A percentile compares a stretch with the other conserved stretches of the same genome.
phyloP scores from a whole-genome alignment of 176 grass and related monocot species.

The Eremochloa ophiuroides region DNA sequence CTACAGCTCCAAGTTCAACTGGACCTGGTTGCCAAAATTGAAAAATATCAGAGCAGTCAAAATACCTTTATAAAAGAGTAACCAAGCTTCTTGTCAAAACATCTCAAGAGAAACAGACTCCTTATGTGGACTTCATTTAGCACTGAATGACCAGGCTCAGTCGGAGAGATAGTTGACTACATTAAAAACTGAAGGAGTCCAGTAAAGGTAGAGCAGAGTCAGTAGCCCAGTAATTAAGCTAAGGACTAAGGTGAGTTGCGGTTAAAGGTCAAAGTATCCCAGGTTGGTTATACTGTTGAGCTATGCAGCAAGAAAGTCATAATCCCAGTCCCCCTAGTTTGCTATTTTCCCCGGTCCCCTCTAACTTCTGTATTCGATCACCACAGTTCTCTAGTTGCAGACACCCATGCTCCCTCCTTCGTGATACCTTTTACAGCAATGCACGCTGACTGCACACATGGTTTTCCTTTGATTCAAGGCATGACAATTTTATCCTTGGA shows the following conservation, averaged over 20 bases:
- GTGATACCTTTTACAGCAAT: not conserved
- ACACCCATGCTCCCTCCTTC: not conserved
- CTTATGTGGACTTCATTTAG: not conserved
- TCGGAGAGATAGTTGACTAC: not conserved
- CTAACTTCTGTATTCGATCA: not conserved
- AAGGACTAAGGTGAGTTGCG: not conserved
- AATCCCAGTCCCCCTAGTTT: too few relatives aligned
- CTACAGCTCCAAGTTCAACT: conserved; percentile 80
- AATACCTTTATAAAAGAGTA: not conserved
- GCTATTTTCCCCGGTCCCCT: not conserved
- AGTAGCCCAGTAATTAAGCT: not conserved
- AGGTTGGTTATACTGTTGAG: not conserved
- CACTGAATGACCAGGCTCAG: not conserved
- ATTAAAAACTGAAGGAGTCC: not conserved
- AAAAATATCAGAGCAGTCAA: conserved; percentile 7
- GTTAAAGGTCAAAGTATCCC: not conserved
- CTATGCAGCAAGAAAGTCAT: too few relatives aligned
- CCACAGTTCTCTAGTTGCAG: not conserved
- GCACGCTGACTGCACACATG: not conserved
- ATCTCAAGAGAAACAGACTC: not conserved
- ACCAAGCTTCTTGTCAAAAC: not conserved
- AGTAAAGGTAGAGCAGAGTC: not conserved
- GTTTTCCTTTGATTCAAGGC: not conserved
- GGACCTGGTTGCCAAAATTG: conserved; percentile 55
- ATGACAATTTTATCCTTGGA: not conserved